phyloP scores from a whole-genome alignment of 2,329 filamentous ascomycete genomes.

The Ophiostoma perfectum region DNA sequence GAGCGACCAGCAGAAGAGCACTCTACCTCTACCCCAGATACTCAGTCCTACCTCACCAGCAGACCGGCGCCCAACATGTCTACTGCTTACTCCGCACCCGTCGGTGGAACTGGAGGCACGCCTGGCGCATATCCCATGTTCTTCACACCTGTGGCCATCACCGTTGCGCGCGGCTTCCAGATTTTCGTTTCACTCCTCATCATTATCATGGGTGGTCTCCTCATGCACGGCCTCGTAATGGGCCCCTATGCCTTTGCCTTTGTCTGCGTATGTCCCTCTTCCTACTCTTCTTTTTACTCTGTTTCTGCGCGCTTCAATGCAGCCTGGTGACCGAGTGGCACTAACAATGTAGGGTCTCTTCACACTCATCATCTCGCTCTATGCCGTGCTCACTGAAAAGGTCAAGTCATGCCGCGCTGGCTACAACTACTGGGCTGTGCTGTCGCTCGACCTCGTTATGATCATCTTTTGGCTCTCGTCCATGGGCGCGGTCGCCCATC shows the following conservation, averaged over 20 bases:
- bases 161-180: conserved; percentile 31
- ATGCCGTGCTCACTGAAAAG: conserved; percentile 31
- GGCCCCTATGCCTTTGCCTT: conserved; percentile 30
- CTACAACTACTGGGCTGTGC: conserved; percentile 35
- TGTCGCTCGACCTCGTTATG: conserved; percentile 33
- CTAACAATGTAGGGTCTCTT: conserved; percentile 29
- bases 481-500: conserved; percentile 32
- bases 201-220: conserved; percentile 28
- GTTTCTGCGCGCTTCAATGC: not conserved
- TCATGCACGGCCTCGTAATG: conserved; percentile 33
- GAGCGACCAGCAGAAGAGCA: too few relatives aligned
- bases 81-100: conserved; percentile 21
- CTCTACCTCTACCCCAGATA: too few relatives aligned
- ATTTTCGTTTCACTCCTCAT: conserved; percentile 31
- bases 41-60: too few relatives aligned
- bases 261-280: conserved; percentile 30
- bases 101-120: conserved; percentile 19
- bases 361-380: conserved; percentile 30
- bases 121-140: conserved; percentile 28
- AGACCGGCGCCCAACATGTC: not conserved
- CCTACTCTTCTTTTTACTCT: not conserved
- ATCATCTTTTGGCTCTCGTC: conserved; percentile 34
- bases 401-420: conserved; percentile 26
- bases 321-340: too few relatives aligned
- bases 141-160: conserved; percentile 29